Conservation (phyloP, 2,329 filamentous ascomycete genomes). For the Hirsutella rhossiliensis region DNA sequence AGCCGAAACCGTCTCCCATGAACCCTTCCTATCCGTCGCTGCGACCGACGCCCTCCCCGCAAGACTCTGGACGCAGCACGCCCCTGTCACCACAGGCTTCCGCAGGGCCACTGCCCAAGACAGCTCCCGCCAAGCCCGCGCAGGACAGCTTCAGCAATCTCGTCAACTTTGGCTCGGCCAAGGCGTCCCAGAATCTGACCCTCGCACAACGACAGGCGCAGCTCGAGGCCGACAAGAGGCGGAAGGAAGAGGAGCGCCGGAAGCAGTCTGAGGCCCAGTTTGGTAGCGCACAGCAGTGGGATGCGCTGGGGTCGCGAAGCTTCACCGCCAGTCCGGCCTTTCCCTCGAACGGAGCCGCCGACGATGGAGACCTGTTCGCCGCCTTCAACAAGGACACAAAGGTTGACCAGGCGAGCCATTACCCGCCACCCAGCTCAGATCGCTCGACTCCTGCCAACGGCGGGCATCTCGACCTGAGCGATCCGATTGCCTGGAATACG, state of each 20-base stretch:
- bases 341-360: conserved; percentile 7
- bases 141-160: conserved; percentile 71
- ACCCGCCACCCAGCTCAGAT: conserved; percentile 38
- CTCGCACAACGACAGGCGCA: conserved; percentile 67
- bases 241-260: conserved; percentile 62
- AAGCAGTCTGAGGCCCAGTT: conserved; percentile 66
- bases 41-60: conserved; percentile 43
- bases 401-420: conserved; percentile 55
- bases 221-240: conserved; percentile 51
- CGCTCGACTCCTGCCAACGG: conserved; percentile 32
- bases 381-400: conserved; percentile 55
- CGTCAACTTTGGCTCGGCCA: conserved; percentile 45
- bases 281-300: conserved; percentile 66
- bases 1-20: conserved; percentile 26
- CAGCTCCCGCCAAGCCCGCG: conserved; percentile 35
- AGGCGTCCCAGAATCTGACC: conserved; percentile 57
- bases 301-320: conserved; percentile 49
- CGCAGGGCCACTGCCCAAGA: conserved; percentile 29
- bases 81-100: conserved; percentile 40
- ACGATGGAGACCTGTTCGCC: conserved; percentile 51
- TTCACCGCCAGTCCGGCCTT: conserved; percentile 24
- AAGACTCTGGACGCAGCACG: conserved; percentile 42
- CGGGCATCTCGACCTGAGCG: conserved; percentile 36
- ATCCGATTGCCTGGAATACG: conserved; percentile 39
- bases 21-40: conserved; percentile 36